Base-by-base conservation (phyloP, 768 basidiomycete species). In the Astraeus odoratus region DNA sequence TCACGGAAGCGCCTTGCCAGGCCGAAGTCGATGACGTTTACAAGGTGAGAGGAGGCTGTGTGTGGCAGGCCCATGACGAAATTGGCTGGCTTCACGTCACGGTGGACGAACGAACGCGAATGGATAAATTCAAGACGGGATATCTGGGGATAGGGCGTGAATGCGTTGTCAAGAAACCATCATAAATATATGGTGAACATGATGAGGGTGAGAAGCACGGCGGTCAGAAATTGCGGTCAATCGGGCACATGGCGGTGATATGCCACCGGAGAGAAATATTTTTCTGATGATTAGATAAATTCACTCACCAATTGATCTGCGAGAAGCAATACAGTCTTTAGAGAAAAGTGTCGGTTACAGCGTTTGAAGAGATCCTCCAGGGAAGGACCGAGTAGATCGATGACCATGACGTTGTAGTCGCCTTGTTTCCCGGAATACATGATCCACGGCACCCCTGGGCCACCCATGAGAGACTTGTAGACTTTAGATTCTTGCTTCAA, bases 21-120 rank as follows among this genome's bases (percentile, higher is more conserved):
- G 12, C 86, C 86, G 65, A 89, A 89, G 68, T 89, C 86, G 54
- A 89, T 89, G 53, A 99, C 87, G 64, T 98, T 95, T 61, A 99
- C 93, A 56, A 82, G 67, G 55, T 76, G 74, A 0, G 75, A 58
- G 63, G 76, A 70, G 51, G 79, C 82, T 50, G 80, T 80, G 37
- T 80, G 77, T 0, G 59, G 38, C 13, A 47, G 44, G 51, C 91
- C 89, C 90, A 98, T 97, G 49, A 99, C 84, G 61, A 99, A 99
- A 69, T 99, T 98, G 57, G 95, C 95, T 29, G 95, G 95, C 65
- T 98, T 99, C 66, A 99, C 86, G 62, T 98, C 95, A 53, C 95
- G 87, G 64, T 98, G 95, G 33, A 96, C 81, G 54, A 95, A 86
- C 57, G 90, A 88, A 58, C 90, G 85, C 1, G 87, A 89, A 67